Base-by-base conservation (phyloP, 2,329 filamentous ascomycete species). In the Sporothrix pallida region DNA sequence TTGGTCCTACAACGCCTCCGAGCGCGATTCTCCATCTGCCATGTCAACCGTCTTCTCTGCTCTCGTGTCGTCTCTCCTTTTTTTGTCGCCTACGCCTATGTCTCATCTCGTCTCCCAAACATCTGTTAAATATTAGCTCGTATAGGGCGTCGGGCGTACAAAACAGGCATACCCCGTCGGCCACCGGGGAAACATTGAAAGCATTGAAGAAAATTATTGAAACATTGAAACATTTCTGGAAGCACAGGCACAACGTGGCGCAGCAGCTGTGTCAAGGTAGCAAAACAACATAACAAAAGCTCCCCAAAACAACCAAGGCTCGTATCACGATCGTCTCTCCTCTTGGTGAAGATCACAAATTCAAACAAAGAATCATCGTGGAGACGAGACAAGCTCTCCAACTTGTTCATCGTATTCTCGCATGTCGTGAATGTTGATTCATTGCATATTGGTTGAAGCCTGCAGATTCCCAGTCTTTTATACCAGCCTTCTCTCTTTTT, bases 401-500 rank as follows among this genome's bases (percentile, higher is more conserved):
- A 23, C n/a, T 26, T 56, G 52, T 2, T 12, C 17, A 26, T 46
- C n/a, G 60, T 65, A 65, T 46, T 46, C 37, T 20, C n/a, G 37
- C 31, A 46, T 46, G 8, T 46, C 9, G 31, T 37, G 37, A 23
- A 5, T n/a, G 1, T 12, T 9, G 23, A 46, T 20, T 7, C 3
- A 44, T 44, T 44, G 60, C 7, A 9, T 23, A 42, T 15, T 46
- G 37, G n/a, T 60, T 65, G 37, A 37, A 65, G 60, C 37, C 60
- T 46, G 6, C 48, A 17, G 15, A 4, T 17, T 17, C 48, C 13
- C 48, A 7, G 17, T 2, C 20, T 20, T 20, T 44, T 37, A n/a
- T 31, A n/a, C 60, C 60, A 63, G 60, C 31, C 60, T 65, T 56
- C 52, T 65, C n/a, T 44, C n/a, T 46, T 65, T n/a, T 46, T 65